A percentile compares a stretch with the other conserved stretches of the same genome.
Evolutionary conservation across 2,329 filamentous ascomycete species (phyloP).

Genomic region (Phialophora chinensis): DNA sequence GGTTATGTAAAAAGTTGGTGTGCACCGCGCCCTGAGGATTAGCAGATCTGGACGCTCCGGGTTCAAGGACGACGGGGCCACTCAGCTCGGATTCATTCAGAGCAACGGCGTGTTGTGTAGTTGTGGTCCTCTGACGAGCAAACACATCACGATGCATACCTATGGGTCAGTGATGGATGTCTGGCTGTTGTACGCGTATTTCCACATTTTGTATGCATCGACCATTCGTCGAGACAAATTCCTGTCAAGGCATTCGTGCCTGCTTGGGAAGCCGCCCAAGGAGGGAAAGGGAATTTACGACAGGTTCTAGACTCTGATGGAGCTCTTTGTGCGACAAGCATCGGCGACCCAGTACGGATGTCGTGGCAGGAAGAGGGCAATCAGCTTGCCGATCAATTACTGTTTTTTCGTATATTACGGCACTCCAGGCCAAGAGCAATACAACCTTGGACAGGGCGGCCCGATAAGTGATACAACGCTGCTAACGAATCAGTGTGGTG

Average conservation of each 20-base stretch:
- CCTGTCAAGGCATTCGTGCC: not conserved
- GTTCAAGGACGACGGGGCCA: not conserved
- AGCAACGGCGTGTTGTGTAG: not conserved
- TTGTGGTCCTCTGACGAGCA: not conserved
- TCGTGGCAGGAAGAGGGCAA: constrained; percentile 1
- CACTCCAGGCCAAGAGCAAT: constrained; percentile 5
- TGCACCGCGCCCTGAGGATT: not conserved
- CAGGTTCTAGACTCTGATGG: constrained; percentile 7
- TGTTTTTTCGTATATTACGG: not conserved
- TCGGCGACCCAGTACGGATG: constrained; percentile 6
- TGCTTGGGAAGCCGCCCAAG: not conserved
- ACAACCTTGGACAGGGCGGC: constrained; percentile 19
- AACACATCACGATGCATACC: not conserved
- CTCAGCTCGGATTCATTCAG: not conserved
- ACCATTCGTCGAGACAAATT: not conserved
- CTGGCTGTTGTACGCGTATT: not conserved
- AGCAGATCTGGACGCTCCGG: not conserved
- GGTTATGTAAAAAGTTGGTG: not conserved
- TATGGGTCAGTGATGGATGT: not conserved
- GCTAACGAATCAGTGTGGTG: constrained; percentile 1
- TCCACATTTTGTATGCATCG: not conserved
- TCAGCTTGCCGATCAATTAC: constrained; percentile 12
- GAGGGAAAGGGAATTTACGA: not conserved
- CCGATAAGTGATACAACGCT: constrained; percentile 19
- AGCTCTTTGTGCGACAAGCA: constrained; percentile 1